Evolutionary conservation across 345 rosid species (phyloP), one percentile per base, ranked within the genome.

Genomic region (Gossypium sturtianum): DNA sequence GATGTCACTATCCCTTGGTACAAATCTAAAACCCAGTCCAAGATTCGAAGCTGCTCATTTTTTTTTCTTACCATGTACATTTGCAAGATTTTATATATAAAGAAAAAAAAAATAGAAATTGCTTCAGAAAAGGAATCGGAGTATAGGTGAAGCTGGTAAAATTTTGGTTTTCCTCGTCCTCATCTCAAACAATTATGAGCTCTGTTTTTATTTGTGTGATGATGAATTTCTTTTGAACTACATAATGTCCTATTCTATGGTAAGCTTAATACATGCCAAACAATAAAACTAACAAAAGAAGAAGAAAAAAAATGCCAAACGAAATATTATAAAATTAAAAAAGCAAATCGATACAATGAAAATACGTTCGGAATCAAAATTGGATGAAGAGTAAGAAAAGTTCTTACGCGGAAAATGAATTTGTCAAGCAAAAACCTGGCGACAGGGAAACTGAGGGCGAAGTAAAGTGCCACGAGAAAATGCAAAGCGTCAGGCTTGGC

Each of bases 341-440:
- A 34, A 5, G 41, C 41, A 34, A 34, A 45, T 25, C 11, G 17
- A 60, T 25, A 25, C n/a, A 60, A 27, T 27, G 41, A 27, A 44
- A 53, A 44, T 17, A 12, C 20, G 12, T 17, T 13, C 60, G 71
- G 11, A 61, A 48, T 78, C 44, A 22, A 59, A 13, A 67, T 3
- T 43, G 12, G 61, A 72, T 34, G 53, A 8, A 34, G 48, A n/a
- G 4, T 29, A 3, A 7, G 25, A 4, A 9, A n/a, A 38, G 4
- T 66, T 49, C 88, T 81, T 87, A 94, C 97, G 57, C 87, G 94
- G 80, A 89, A 95, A 83, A 93, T 72, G 89, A 82, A 90, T 82
- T 81, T 84, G 77, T 95, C 98, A 38, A 93, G 86, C 61, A 89
- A 48, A 81, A 84, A 88, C 60, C 97, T 82, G 29, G 84, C 85